Conservation (phyloP, 352 stramenopile genomes). For the Phytophthora sp. region DNA sequence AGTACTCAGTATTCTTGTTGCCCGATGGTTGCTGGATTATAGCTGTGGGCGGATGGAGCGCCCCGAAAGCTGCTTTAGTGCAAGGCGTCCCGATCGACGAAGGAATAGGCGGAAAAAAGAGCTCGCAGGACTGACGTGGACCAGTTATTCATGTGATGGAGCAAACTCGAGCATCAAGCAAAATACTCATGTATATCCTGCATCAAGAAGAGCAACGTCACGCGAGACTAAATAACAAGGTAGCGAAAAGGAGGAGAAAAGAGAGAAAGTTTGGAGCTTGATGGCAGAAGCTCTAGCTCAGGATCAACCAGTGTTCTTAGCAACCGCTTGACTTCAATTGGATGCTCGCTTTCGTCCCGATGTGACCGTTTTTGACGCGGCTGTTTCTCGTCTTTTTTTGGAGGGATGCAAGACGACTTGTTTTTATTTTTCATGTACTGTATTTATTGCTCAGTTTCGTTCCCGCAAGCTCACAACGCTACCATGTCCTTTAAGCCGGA, state of each 20-base stretch:
- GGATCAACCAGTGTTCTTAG: conserved; percentile 4
- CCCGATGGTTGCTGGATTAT: background rate
- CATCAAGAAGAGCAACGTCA: background rate
- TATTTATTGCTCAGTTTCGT: conserved; percentile 17
- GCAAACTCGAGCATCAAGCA: conserved; percentile 1
- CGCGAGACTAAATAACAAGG: conserved; percentile 5
- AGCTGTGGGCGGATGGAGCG: background rate
- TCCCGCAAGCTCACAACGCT: background rate
- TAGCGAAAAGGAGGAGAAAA: conserved; percentile 1
- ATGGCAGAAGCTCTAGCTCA: background rate
- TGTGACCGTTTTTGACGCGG: conserved; percentile 19
- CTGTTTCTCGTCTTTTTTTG: conserved; percentile 40
- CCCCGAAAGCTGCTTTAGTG: background rate
- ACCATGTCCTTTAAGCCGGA: conserved; percentile 76
- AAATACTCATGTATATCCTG: background rate
- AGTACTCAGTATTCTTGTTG: conserved; percentile 1
- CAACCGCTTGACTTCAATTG: conserved; percentile 23
- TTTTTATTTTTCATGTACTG: conserved; percentile 11
- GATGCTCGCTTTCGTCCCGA: conserved; percentile 5
- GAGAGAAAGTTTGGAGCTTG: background rate
- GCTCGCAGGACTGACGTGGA: background rate
- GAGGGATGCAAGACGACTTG: no score
- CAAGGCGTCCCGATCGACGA: background rate
- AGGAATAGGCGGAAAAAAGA: background rate
- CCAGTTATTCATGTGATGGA: background rate